phyloP scores from a whole-genome alignment of 129 eudicot genomes.

The Lonicera japonica region DNA sequence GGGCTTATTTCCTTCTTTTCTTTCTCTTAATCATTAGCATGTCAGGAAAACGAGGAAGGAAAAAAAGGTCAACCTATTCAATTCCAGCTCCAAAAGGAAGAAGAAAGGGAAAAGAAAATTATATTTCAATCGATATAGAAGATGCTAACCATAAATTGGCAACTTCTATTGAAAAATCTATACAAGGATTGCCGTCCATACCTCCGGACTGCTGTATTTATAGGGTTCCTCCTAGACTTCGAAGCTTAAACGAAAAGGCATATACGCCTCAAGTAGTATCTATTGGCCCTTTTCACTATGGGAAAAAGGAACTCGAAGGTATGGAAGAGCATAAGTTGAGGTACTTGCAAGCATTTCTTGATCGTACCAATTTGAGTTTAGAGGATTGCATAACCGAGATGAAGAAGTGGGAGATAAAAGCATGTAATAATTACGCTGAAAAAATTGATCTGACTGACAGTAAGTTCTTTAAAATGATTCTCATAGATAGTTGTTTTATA shows the following conservation, averaged over 20 bases:
- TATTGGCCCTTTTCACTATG: conserved; percentile 20
- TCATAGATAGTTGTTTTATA: conserved; percentile 17
- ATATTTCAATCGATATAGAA: no score
- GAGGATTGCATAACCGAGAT: not conserved
- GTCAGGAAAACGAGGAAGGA: no score
- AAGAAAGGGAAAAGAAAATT: not conserved
- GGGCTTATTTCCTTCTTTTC: no score
- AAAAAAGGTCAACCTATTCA: no score
- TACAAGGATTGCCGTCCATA: no score
- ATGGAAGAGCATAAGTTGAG: no score
- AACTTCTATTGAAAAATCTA: no score
- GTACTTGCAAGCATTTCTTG: conserved; percentile 9
- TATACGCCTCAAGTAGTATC: conserved; percentile 12
- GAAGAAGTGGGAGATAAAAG: conserved; percentile 1
- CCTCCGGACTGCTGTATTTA: no score
- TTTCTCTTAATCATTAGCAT: no score
- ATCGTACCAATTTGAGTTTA: not conserved
- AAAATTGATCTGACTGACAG: not conserved
- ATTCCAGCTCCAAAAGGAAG: no score
- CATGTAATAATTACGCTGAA: conserved; percentile 13
- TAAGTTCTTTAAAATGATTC: conserved; percentile 7
- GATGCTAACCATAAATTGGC: no score
- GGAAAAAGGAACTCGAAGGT: not conserved
- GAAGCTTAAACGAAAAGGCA: not conserved
- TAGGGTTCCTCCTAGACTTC: conserved; percentile 1